A percentile compares a stretch with the other conserved stretches of the same genome.
phyloP scores from a whole-genome alignment of 1,139 yeast species.

The Petasospora rhodanensis region DNA sequence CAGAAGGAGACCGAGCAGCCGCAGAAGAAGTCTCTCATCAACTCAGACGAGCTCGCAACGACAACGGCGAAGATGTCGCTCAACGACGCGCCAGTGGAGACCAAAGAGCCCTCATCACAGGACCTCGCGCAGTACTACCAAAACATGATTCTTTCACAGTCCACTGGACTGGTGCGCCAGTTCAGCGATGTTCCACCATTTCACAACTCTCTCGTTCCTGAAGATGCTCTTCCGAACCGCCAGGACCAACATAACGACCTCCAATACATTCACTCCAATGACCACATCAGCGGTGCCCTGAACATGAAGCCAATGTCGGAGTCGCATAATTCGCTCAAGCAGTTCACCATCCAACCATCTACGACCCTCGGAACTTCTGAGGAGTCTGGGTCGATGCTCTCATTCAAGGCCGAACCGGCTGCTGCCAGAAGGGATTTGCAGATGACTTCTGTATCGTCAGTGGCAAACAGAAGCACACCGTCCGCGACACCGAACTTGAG shows the following conservation, averaged over 20 bases:
- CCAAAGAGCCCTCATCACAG: conserved; percentile 10
- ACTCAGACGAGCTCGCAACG: conserved; percentile 12
- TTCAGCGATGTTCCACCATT: conserved; percentile 31
- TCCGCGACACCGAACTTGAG: conserved; percentile 30
- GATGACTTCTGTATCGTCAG: too few species aligned
- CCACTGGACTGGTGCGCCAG: conserved; percentile 43
- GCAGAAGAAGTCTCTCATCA: conserved; percentile 11
- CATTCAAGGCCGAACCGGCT: conserved; percentile 20
- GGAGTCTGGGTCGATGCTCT: conserved; percentile 18
- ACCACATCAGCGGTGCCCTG: conserved; percentile 19
- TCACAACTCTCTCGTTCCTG: conserved; percentile 24
- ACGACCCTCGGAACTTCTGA: conserved; percentile 14
- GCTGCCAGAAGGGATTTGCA: too few species aligned
- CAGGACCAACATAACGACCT: too few species aligned
- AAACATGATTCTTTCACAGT: conserved; percentile 42
- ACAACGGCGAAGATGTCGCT: conserved; percentile 7
- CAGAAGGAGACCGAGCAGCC: too few species aligned
- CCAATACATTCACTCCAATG: conserved; percentile 25
- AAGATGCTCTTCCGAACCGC: too few species aligned
- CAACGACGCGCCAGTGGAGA: too few species aligned
- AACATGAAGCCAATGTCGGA: conserved; percentile 12
- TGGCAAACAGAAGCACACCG: too few species aligned
- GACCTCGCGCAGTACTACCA: conserved; percentile 31
- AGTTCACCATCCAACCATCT: conserved; percentile 20
- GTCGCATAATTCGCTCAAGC: conserved; percentile 23